These are phyloP conservation scores for Penicillium sp. DNA, from an alignment of 2,329 filamentous ascomycete genomes.

Conservation along the genomic window DNA sequence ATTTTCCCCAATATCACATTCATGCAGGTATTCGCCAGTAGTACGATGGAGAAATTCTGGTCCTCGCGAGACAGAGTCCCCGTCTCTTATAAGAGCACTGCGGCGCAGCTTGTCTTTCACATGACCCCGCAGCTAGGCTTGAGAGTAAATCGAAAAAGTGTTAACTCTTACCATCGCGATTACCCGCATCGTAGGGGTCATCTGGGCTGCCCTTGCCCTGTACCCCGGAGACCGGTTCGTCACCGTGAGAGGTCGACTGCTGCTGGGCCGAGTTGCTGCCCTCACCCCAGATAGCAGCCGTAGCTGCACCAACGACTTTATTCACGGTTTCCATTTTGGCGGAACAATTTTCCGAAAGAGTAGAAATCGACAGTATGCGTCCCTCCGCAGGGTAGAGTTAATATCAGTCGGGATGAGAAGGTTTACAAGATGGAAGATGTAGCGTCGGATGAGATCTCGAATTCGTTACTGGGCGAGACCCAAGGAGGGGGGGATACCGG, in stretches of 20 bases:
- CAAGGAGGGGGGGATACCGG: no score
- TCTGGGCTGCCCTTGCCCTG: slow-evolving; percentile 60
- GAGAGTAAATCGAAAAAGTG: not conserved
- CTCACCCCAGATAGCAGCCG: slow-evolving; percentile 47
- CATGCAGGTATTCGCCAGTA: no score
- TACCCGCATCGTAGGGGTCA: slow-evolving; percentile 75
- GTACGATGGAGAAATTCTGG: no score
- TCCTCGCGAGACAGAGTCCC: no score
- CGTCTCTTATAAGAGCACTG: no score
- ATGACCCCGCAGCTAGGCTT: not conserved
- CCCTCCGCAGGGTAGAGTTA: no score
- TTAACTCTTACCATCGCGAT: slow-evolving; percentile 52
- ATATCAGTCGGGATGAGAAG: no score
- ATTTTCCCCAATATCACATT: no score
- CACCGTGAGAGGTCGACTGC: slow-evolving; percentile 32
- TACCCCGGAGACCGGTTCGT: slow-evolving; percentile 67
- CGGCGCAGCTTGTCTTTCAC: no score
- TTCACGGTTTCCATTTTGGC: slow-evolving; percentile 59
- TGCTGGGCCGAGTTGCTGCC: slow-evolving; percentile 19
- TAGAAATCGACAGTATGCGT: no score
- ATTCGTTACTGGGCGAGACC: not conserved
- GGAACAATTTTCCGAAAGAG: not conserved
- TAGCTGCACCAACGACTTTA: slow-evolving; percentile 45
- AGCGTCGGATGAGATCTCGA: not conserved
- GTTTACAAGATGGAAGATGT: not conserved